Conservation (phyloP, 2,329 filamentous ascomycete genomes). For the Apiospora rasikravindrae region DNA sequence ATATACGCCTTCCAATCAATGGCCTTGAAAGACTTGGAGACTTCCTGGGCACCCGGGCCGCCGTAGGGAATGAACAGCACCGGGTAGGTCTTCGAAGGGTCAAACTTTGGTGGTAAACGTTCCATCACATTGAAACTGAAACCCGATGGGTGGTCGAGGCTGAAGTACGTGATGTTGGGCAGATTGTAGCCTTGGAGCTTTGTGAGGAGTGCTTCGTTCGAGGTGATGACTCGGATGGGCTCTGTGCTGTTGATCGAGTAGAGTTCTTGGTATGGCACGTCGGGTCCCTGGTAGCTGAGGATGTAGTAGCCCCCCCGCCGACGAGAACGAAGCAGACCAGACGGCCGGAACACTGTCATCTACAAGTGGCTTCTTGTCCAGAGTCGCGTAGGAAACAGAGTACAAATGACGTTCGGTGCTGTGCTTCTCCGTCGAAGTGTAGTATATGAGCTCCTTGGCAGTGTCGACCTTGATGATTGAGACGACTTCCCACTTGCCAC, state of each 20-base stretch:
- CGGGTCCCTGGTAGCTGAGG: conserved; percentile 67
- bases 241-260: conserved; percentile 59
- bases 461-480: conserved; percentile 65
- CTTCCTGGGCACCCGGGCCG: conserved; percentile 67
- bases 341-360: conserved; percentile 63
- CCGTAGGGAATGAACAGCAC: conserved; percentile 72
- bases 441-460: conserved; percentile 63
- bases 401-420: conserved; percentile 72
- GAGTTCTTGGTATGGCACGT: conserved; percentile 72
- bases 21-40: conserved; percentile 59
- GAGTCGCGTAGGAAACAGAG: conserved; percentile 63
- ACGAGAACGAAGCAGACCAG: conserved; percentile 70
- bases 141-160: conserved; percentile 65
- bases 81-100: conserved; percentile 67
- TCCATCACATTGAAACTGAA: conserved; percentile 69
- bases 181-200: conserved; percentile 65
- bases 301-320: conserved; percentile 67
- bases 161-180: conserved; percentile 68
- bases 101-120: conserved; percentile 68
- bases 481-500: conserved; percentile 69
- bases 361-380: conserved; percentile 63
- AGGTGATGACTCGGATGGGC: conserved; percentile 62
- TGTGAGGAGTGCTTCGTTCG: conserved; percentile 62
- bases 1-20: conserved; percentile 68
- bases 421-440: conserved; percentile 67